phyloP scores from a whole-genome alignment of 1,139 yeast genomes.

The Debaryomyces robertsiae region DNA sequence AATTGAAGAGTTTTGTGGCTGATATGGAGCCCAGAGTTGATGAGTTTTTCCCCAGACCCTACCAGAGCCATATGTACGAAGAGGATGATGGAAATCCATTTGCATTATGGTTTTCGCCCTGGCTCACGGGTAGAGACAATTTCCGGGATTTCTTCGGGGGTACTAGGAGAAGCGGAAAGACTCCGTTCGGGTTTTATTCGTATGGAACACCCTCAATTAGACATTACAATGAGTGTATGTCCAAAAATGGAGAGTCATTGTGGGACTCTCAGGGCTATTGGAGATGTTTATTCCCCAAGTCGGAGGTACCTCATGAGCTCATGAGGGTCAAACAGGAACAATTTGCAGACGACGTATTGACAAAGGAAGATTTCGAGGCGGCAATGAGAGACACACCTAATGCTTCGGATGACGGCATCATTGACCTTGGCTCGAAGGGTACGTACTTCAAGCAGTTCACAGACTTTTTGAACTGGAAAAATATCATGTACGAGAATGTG shows the following conservation, averaged over 20 bases:
- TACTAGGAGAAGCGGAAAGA: slow-evolving; percentile 19
- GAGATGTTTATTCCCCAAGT: slow-evolving; percentile 81
- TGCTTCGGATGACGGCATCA: slow-evolving; percentile 20
- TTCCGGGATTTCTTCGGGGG: slow-evolving; percentile 17
- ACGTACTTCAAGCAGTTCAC: slow-evolving; percentile 60
- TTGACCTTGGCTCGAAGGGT: slow-evolving; percentile 46
- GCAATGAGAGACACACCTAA: slow-evolving; percentile 22
- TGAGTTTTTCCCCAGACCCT: slow-evolving; percentile 14
- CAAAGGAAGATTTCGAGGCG: slow-evolving; percentile 51
- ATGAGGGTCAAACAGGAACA: slow-evolving; percentile 32
- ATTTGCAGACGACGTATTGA: slow-evolving; percentile 36
- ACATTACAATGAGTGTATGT: slow-evolving; percentile 63
- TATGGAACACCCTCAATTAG: slow-evolving; percentile 63
- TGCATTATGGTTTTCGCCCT: slow-evolving; percentile 4
- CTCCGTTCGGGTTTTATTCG: slow-evolving; percentile 55
- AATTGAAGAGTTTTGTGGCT: slow-evolving; percentile 11
- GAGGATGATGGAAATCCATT: slow-evolving; percentile 8
- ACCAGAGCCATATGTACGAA: slow-evolving; percentile 14
- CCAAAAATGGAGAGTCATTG: slow-evolving; percentile 64
- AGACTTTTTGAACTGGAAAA: slow-evolving; percentile 68
- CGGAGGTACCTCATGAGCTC: slow-evolving; percentile 40
- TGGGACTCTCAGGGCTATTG: slow-evolving; percentile 85
- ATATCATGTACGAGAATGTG: slow-evolving; percentile 50
- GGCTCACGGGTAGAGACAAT: slow-evolving; percentile 6
- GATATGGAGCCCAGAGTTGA: slow-evolving; percentile 9